A percentile compares a stretch with the other conserved stretches of the same genome.
Evolutionary conservation across 805 yeast genomes (phyloP).

Genomic region (Metschnikowia chrysomelidarum): DNA sequence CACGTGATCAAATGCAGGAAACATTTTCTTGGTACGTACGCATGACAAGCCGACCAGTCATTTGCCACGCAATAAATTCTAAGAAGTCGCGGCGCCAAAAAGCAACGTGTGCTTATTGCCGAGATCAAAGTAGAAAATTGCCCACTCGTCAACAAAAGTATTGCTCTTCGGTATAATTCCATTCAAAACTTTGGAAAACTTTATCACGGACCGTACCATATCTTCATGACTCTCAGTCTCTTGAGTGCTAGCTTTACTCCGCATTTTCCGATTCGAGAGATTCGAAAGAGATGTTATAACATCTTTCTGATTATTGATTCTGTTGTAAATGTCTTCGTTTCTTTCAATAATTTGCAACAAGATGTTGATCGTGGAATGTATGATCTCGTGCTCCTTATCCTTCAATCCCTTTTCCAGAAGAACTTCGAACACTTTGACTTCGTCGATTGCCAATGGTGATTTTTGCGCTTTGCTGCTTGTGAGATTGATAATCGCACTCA

Average conservation of each 20-base stretch:
- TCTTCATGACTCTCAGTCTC: slow-evolving; percentile 60
- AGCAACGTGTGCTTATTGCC: slow-evolving; percentile 19
- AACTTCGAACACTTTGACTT: slow-evolving; percentile 35
- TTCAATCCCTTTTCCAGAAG: slow-evolving; percentile 49
- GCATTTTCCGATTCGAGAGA: slow-evolving; percentile 46
- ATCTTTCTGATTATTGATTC: slow-evolving; percentile 25
- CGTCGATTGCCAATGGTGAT: slow-evolving; percentile 23
- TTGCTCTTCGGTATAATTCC: slow-evolving; percentile 8
- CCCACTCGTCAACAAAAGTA: slow-evolving; percentile 17
- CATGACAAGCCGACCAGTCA: slow-evolving; percentile 1
- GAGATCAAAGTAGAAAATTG: slow-evolving; percentile 16
- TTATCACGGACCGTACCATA: slow-evolving; percentile 32
- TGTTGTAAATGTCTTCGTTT: slow-evolving; percentile 26
- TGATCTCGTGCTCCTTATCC: slow-evolving; percentile 62
- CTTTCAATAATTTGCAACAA: slow-evolving; percentile 31
- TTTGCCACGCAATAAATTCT: slow-evolving; percentile 1
- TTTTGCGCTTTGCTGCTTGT: slow-evolving; percentile 19
- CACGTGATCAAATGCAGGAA: slow-evolving; percentile 4
- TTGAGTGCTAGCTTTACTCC: slow-evolving; percentile 65
- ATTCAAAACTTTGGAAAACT: slow-evolving; percentile 26
- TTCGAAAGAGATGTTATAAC: slow-evolving; percentile 35
- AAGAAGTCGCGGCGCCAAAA: slow-evolving; percentile 12
- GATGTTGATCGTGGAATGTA: slow-evolving; percentile 49
- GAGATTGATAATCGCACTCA: slow-evolving; percentile 51
- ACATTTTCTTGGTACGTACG: slow-evolving; percentile 1